These are phyloP conservation scores for Phialophora expanda DNA, from an alignment of 2,329 filamentous ascomycete genomes.

Conservation along the genomic window DNA sequence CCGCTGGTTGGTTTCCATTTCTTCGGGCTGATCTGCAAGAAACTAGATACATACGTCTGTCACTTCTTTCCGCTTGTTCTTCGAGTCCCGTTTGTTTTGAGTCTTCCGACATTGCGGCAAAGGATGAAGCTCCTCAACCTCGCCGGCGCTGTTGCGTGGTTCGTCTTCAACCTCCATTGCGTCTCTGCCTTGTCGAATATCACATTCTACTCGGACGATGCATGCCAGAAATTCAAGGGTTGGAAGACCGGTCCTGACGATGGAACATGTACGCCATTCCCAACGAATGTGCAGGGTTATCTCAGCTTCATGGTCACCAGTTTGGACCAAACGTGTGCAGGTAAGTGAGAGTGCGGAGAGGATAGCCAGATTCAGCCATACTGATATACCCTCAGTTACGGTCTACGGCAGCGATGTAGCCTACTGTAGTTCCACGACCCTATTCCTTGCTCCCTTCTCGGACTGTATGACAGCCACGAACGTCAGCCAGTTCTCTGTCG, in stretches of 20 bases:
- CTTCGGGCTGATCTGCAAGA: background rate
- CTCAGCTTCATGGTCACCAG: slow-evolving; percentile 28
- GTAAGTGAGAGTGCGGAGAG: slow-evolving; percentile 12
- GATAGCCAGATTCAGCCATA: background rate
- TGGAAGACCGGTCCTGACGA: slow-evolving; percentile 26
- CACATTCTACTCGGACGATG: slow-evolving; percentile 27
- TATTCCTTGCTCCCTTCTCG: slow-evolving; percentile 19
- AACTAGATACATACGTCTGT: background rate
- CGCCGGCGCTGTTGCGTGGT: slow-evolving; percentile 8
- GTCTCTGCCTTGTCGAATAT: slow-evolving; percentile 26
- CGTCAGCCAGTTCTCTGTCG: slow-evolving; percentile 32
- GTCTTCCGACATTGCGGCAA: background rate
- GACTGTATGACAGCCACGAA: slow-evolving; percentile 24
- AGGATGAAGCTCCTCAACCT: slow-evolving; percentile 17
- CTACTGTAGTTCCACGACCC: slow-evolving; percentile 24
- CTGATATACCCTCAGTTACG: slow-evolving; percentile 19
- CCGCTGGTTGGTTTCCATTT: background rate
- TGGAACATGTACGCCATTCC: slow-evolving; percentile 29
- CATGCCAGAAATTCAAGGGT: slow-evolving; percentile 11
- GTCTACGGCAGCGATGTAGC: slow-evolving; percentile 25
- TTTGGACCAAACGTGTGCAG: slow-evolving; percentile 28
- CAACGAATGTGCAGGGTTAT: slow-evolving; percentile 10
- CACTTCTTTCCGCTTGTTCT: background rate
- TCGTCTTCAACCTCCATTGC: background rate
- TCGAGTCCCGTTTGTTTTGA: background rate